Conservation (phyloP, 2,329 filamentous ascomycete genomes). For the Sclerotinia sclerotiorum region DNA sequence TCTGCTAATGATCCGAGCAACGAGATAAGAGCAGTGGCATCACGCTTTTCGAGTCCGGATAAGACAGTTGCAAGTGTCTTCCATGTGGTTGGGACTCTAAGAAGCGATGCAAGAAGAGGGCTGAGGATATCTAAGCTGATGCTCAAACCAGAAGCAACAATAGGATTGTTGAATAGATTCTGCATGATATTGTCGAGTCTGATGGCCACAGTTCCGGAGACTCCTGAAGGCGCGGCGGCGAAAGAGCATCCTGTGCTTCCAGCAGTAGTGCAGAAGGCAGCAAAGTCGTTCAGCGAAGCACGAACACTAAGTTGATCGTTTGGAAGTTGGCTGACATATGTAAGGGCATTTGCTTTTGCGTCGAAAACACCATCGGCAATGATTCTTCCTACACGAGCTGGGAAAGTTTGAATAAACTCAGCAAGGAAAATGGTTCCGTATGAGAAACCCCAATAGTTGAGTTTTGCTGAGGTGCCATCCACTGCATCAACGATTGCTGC, state of each 20-base stretch:
- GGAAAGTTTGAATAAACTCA: conserved; percentile 47
- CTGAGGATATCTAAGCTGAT: not conserved
- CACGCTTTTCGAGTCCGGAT: conserved; percentile 20
- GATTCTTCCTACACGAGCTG: conserved; percentile 45
- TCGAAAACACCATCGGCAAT: conserved; percentile 38
- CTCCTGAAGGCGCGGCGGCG: not conserved
- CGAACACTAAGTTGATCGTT: conserved; percentile 27
- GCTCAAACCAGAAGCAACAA: conserved; percentile 7
- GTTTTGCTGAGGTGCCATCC: conserved; percentile 21
- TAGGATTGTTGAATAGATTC: not conserved
- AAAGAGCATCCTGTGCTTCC: conserved; percentile 20
- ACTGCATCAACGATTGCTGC: conserved; percentile 26
- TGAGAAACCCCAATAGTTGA: conserved; percentile 53
- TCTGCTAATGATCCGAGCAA: not conserved
- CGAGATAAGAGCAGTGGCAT: conserved; percentile 19
- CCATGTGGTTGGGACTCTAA: conserved; percentile 20
- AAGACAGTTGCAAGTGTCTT: conserved; percentile 8
- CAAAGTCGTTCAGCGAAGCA: conserved; percentile 26
- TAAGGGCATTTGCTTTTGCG: conserved; percentile 44
- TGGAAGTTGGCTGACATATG: conserved; percentile 25
- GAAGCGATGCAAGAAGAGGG: conserved; percentile 1
- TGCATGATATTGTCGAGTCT: conserved; percentile 1
- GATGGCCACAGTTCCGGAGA: not conserved
- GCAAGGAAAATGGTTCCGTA: conserved; percentile 49
- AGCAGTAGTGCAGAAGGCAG: conserved; percentile 24